phyloP scores from a whole-genome alignment of 768 basidiomycete species.

The Podaxis sp. region DNA sequence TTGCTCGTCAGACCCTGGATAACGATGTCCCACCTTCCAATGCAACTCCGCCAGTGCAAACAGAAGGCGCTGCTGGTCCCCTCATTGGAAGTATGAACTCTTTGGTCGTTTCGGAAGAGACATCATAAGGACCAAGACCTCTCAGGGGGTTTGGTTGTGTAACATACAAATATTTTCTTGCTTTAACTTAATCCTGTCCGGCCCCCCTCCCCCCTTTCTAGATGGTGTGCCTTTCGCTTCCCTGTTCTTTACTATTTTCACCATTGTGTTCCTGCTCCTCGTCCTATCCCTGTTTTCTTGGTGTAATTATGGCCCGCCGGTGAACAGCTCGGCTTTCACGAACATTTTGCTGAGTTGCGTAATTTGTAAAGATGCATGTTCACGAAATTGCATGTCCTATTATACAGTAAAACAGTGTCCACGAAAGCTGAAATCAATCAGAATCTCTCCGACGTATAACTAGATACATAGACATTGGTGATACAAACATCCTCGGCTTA shows the following conservation, averaged over 20 bases:
- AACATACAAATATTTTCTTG: conserved; percentile 15
- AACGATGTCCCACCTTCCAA: conserved; percentile 23
- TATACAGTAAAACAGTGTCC: background rate
- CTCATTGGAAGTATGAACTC: conserved; percentile 12
- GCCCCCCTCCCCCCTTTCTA: conserved; percentile 11
- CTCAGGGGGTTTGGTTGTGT: conserved; percentile 5
- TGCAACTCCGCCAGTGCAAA: background rate
- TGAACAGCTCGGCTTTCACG: conserved; percentile 1
- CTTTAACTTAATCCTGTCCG: conserved; percentile 22
- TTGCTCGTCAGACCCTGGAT: conserved; percentile 54
- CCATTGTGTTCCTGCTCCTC: conserved; percentile 10
- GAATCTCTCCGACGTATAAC: background rate
- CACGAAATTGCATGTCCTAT: background rate
- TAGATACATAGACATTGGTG: background rate
- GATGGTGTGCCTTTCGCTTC: conserved; percentile 18
- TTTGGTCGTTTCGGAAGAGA: conserved; percentile 12
- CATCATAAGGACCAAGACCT: conserved; percentile 17
- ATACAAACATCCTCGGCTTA: background rate
- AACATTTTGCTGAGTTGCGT: background rate
- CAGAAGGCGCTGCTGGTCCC: conserved; percentile 4
- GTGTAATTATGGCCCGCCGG: conserved; percentile 2
- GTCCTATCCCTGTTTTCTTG: conserved; percentile 6
- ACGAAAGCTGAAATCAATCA: background rate
- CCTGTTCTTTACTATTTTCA: conserved; percentile 2
- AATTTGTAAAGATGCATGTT: conserved; percentile 6